Percentiles rank a stretch among this genome's conserved stretches.
These are phyloP conservation scores for Lactuca sativa DNA, from an alignment of 129 eudicot genomes.

Conservation along the genomic window DNA sequence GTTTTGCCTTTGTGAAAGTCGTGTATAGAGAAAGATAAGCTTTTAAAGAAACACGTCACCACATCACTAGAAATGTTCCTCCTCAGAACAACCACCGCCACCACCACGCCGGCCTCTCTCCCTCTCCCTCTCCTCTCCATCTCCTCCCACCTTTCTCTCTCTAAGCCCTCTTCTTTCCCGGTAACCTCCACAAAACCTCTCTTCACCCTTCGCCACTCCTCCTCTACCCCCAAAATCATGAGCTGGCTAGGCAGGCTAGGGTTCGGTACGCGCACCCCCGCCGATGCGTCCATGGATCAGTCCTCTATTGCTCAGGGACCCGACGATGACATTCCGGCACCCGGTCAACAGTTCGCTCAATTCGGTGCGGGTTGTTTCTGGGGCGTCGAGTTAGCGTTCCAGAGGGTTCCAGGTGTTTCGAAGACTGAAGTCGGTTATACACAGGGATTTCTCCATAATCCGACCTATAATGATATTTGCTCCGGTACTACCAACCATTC, in stretches of 20 bases:
- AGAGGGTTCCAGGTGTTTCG: slow-evolving; percentile 80
- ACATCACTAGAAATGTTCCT: slow-evolving; percentile 39
- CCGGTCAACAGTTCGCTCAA: slow-evolving; percentile 75
- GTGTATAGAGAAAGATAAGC: slow-evolving; percentile 4
- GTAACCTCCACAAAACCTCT: slow-evolving; percentile 25
- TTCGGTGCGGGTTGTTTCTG: slow-evolving; percentile 94
- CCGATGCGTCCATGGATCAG: slow-evolving; percentile 40
- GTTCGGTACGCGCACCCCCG: slow-evolving; percentile 51
- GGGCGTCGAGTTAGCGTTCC: slow-evolving; percentile 87
- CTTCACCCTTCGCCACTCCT: slow-evolving; percentile 31
- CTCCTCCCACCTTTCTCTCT: slow-evolving; percentile 33
- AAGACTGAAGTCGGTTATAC: slow-evolving; percentile 83
- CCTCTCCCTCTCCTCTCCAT: slow-evolving; percentile 38
- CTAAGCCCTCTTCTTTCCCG: slow-evolving; percentile 20
- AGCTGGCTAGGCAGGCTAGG: slow-evolving; percentile 60
- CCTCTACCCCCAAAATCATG: slow-evolving; percentile 52
- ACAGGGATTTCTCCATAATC: slow-evolving; percentile 66
- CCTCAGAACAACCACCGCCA: slow-evolving; percentile 40
- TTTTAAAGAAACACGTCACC: slow-evolving; percentile 27
- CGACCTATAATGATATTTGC: slow-evolving; percentile 72
- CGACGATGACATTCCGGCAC: slow-evolving; percentile 70
- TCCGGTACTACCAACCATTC: slow-evolving; percentile 69
- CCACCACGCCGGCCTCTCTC: slow-evolving; percentile 29
- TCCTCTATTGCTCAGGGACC: slow-evolving; percentile 64
- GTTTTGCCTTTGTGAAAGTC: slow-evolving; percentile 25